Base-by-base conservation (phyloP, 352 stramenopile genomes). In the Pythium guiyangense region DNA sequence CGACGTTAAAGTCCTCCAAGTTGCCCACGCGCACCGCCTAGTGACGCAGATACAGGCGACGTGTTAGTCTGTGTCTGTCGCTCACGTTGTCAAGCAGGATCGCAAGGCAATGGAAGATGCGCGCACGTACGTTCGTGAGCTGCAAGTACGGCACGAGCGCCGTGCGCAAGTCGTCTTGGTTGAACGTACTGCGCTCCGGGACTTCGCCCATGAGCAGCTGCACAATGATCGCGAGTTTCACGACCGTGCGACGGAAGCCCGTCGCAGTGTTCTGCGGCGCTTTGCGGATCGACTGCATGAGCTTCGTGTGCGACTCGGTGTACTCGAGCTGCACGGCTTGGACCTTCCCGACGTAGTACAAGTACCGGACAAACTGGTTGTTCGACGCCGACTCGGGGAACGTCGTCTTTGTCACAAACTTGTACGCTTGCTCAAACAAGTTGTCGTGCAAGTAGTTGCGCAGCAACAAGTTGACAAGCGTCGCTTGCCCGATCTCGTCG, bases 141-240 rank as follows among this genome's bases (percentile, higher is more conserved):
- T 97, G 78, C 46, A 99, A 66, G 63, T 99, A 99, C 8, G 96
- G 96, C 37, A 63, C 73, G 20, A 99, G 69, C 22, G 96, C 87
- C 31, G 71, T 85, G 56, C 80, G 76, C 62, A 98, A 90, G 37
- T 96, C 87, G 47, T 90, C 75, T 57, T 94, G 77, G 60, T 94
- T 89, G 74, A 99, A 99, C 22, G 97, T 84, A 55, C 82, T 86
- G 52, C 96, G 87, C 63, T 99, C 96, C 0, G 97, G 97, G 37
- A 99, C 96, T 65, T 99, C 96, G 49, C 96, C 97, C 90, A 99
- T 98, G 42, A 99, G 84, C 54, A 99, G 71, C 74, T 99, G 95
- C 22, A 99, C 96, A 31, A 99, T 97, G 59, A 98, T 86, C 26
- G 96, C 81, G 25, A 99, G 90, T 60, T 98, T 97, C 64, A 98